Conservation (phyloP, 169 alveolate species). For the Plasmodium gallinaceum region DNA sequence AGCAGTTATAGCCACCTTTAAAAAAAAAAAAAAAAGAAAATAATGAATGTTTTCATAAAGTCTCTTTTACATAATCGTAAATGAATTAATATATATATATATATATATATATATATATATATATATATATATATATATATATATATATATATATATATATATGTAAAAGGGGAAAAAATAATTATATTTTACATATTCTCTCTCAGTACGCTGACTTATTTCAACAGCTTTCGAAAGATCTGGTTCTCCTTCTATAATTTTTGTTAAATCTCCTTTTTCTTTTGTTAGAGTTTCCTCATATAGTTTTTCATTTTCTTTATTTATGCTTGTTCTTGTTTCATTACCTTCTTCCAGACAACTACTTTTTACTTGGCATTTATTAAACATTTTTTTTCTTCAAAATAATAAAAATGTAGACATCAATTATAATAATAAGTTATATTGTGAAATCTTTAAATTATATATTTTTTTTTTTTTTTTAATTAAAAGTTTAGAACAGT, state of each 20-base stretch:
- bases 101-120: background rate
- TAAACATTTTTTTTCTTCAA: constrained; percentile 35
- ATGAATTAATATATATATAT: background rate
- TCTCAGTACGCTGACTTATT: constrained; percentile 80
- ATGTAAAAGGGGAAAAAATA: background rate
- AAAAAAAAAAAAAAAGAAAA: background rate
- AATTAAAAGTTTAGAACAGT: background rate
- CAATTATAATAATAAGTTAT: background rate
- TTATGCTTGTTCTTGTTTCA: constrained; percentile 11
- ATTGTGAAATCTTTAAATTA: background rate
- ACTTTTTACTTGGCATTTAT: constrained; percentile 46
- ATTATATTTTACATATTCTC: constrained; percentile 79
- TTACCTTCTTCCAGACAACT: constrained; percentile 36
- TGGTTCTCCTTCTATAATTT: constrained; percentile 73
- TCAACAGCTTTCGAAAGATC: constrained; percentile 80
- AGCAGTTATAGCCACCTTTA: constrained; percentile 85
- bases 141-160: background rate
- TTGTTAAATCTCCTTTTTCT: constrained; percentile 14
- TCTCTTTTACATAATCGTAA: background rate
- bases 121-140: background rate
- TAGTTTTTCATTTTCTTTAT: constrained; percentile 36
- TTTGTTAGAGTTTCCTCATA: constrained; percentile 52
- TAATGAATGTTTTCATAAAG: too few species aligned
- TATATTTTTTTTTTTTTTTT: background rate
- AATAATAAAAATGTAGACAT: background rate